Percentiles rank a stretch among this genome's conserved stretches.
These are phyloP conservation scores for Wilhelminamyces savonicus DNA, from an alignment of 805 yeast genomes.

Conservation along the genomic window DNA sequence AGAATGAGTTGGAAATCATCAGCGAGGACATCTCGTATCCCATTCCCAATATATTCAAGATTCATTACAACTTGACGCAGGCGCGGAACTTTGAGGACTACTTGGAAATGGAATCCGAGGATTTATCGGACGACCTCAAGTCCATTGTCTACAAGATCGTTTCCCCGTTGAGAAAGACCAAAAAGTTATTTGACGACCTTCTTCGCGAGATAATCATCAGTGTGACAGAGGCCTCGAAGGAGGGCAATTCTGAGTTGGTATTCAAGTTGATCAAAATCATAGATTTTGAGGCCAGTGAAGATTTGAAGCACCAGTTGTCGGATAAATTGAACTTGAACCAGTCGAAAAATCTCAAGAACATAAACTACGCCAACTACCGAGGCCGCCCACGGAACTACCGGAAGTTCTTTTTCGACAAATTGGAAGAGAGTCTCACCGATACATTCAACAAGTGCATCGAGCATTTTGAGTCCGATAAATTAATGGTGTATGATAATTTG, in stretches of 20 bases:
- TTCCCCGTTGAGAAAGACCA: conserved; percentile 36
- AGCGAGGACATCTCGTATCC: conserved; percentile 28
- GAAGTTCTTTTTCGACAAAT: conserved; percentile 49
- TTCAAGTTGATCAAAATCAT: conserved; percentile 70
- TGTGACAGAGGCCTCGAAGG: conserved; percentile 66
- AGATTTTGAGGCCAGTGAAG: conserved; percentile 77
- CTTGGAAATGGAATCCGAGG: conserved; percentile 46
- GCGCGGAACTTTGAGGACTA: conserved; percentile 78
- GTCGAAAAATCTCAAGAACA: conserved; percentile 9
- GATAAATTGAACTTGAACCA: conserved; percentile 19
- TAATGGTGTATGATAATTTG: conserved; percentile 60
- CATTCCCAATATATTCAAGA: conserved; percentile 51
- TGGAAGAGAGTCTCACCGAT: conserved; percentile 55
- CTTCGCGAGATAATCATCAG: conserved; percentile 60
- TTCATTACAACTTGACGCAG: conserved; percentile 66
- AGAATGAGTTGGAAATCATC: conserved; percentile 29
- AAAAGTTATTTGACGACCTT: conserved; percentile 57
- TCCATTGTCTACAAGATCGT: conserved; percentile 58
- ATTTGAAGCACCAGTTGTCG: conserved; percentile 42
- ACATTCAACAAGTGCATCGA: conserved; percentile 63
- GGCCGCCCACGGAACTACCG: conserved; percentile 52
- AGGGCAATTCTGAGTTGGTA: conserved; percentile 60
- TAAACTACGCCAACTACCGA: conserved; percentile 25
- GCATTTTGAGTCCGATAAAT: conserved; percentile 42
- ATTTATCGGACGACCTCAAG: conserved; percentile 55